Percentiles rank a stretch among this genome's conserved stretches.
Evolutionary conservation across 2,329 filamentous ascomycete species (phyloP).

Genomic region (Fusarium foetens): DNA sequence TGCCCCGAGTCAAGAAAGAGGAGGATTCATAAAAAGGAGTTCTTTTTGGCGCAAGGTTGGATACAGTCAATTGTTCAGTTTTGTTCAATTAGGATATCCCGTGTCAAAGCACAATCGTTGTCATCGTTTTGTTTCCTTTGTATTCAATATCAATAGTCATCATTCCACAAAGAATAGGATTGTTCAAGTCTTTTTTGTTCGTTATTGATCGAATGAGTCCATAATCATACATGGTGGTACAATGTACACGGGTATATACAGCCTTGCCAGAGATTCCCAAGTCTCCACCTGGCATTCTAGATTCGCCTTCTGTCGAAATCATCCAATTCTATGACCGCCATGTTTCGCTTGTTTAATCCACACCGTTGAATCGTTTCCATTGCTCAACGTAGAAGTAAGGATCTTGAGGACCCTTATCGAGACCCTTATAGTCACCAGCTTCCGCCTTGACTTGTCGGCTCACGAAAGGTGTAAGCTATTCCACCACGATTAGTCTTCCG

Average conservation of each 20-base stretch:
- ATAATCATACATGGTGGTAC: constrained; percentile 48
- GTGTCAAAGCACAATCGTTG: constrained; percentile 26
- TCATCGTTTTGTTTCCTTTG: constrained; percentile 17
- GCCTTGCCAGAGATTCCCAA: constrained; percentile 33
- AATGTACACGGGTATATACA: constrained; percentile 48
- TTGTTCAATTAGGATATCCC: constrained; percentile 27
- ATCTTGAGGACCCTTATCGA: constrained; percentile 65
- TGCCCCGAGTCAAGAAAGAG: constrained; percentile 47
- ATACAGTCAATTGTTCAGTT: constrained; percentile 29
- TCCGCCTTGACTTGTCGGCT: constrained; percentile 65
- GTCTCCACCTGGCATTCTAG: constrained; percentile 10
- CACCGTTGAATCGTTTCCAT: constrained; percentile 76
- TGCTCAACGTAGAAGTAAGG: constrained; percentile 70
- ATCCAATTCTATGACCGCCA: neutral
- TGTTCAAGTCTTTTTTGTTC: constrained; percentile 12
- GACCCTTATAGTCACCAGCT: constrained; percentile 64
- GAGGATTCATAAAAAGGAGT: constrained; percentile 5
- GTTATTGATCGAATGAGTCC: constrained; percentile 25
- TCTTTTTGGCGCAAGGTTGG: constrained; percentile 24
- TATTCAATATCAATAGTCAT: constrained; percentile 14
- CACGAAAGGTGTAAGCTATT: constrained; percentile 83
- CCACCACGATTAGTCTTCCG: constrained; percentile 26
- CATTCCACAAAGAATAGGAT: neutral
- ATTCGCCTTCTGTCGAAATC: neutral
- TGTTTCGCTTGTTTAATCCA: constrained; percentile 56